Conservation (phyloP, 352 stramenopile species). For the Phytophthora tentaculata region DNA sequence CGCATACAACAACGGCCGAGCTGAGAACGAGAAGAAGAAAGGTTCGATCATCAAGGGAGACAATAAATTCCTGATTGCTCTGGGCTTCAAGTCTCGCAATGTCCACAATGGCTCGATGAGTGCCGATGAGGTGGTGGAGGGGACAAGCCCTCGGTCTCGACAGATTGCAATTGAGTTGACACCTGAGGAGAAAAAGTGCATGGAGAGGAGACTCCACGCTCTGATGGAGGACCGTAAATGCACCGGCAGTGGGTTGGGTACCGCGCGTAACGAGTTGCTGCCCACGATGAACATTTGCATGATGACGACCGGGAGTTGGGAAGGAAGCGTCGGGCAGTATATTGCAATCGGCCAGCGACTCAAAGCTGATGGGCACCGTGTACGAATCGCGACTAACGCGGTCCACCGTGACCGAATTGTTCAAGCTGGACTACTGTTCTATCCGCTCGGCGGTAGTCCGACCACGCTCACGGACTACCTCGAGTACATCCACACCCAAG, state of each 20-base stretch:
- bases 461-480: not conserved
- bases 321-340: constrained; percentile 59
- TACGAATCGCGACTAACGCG: constrained; percentile 79
- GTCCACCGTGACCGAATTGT: constrained; percentile 57
- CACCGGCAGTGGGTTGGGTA: not conserved
- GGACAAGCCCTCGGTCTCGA: too few relatives aligned
- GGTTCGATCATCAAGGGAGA: not conserved
- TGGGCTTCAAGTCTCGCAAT: constrained; percentile 17
- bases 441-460: constrained; percentile 28
- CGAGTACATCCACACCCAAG: not conserved
- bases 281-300: constrained; percentile 46
- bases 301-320: constrained; percentile 41
- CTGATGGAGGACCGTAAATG: constrained; percentile 2
- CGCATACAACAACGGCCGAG: constrained; percentile 40
- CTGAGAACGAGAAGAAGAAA: constrained; percentile 30
- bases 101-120: too few relatives aligned
- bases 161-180: too few relatives aligned
- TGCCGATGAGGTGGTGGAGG: too few relatives aligned
- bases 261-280: constrained; percentile 7
- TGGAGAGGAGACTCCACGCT: too few relatives aligned
- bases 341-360: constrained; percentile 58
- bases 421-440: constrained; percentile 46
- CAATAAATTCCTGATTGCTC: too few relatives aligned
- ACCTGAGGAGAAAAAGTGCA: too few relatives aligned
- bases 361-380: constrained; percentile 60